Evolutionary conservation across 352 stramenopile genomes (phyloP), one percentile per base, ranked within the genome.

Genomic region (Globisporangium irregulare): DNA sequence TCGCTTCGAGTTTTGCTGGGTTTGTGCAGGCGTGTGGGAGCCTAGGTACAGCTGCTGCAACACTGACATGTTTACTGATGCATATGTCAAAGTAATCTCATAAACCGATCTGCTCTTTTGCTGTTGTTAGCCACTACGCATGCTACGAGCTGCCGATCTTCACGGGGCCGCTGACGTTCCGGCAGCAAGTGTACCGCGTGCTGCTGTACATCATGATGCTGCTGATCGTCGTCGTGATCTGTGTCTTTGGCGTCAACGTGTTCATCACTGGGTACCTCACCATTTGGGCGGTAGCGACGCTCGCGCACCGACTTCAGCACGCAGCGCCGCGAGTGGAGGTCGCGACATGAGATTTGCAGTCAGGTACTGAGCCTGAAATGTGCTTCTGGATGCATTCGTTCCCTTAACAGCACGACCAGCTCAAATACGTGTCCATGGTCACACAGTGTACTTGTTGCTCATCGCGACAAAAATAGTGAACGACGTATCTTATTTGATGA

Each of bases 71-170:
- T 25, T 58, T 34, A 15, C 14, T 38, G 46, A 32, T 32, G 46
- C 20, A 48, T 48, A 2, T 8, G 12, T 4, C 41, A 48, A 48
- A 48, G 22, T 10, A 4, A 57, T 10, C 51, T 34, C 20, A 57
- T 14, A 15, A 34, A 2, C 27, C 1, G 32, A 2, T 15, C 62
- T 67, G 0, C n/a, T 60, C 3, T 24, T 34, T 14, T 32, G 29
- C 5, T 29, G 22, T 15, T 55, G 18, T 22, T 57, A 88, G 78
- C 59, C 84, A 92, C 60, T 92, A 92, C 67, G 74, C 80, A 58
- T 92, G 84, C 67, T 89, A 90, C 69, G 81, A 90, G 65, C 62
- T 92, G 66, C 74, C 78, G 12, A 82, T 90, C 29, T 36, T 87
- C 25, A 62, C 65, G 20, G 74, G 62, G 20, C 71, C 79, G 2